Percentiles rank a stretch among this genome's conserved stretches.
These are phyloP conservation scores for Knoxdaviesia proteae DNA, from an alignment of 2,329 filamentous ascomycete species.

Conservation along the genomic window DNA sequence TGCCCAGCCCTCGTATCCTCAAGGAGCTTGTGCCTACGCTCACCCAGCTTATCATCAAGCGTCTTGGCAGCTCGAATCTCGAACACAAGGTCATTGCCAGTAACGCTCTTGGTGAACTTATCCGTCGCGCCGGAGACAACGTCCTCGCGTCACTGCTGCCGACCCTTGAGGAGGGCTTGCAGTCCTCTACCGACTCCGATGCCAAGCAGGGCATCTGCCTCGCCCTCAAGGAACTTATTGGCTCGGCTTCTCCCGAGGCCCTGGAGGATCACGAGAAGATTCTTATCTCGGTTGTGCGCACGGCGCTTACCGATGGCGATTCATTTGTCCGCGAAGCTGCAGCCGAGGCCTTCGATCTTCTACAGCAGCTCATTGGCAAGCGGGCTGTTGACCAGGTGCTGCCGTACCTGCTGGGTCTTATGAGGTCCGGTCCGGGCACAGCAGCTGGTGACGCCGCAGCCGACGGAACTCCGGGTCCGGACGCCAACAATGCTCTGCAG, in stretches of 20 bases:
- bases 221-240: slow-evolving; percentile 80
- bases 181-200: slow-evolving; percentile 74
- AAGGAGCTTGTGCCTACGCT: slow-evolving; percentile 92
- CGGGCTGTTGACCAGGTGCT: slow-evolving; percentile 87
- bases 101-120: slow-evolving; percentile 88
- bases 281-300: slow-evolving; percentile 81
- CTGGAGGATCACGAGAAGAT: slow-evolving; percentile 90
- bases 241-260: slow-evolving; percentile 69
- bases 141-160: slow-evolving; percentile 75
- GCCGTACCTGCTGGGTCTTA: slow-evolving; percentile 73
- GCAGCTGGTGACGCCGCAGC: too few species aligned
- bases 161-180: slow-evolving; percentile 77
- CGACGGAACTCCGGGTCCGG: slow-evolving; percentile 8
- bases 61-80: slow-evolving; percentile 87
- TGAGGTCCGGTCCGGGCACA: slow-evolving; percentile 48
- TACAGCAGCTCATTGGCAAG: slow-evolving; percentile 89
- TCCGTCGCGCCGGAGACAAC: slow-evolving; percentile 87
- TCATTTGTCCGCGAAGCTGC: slow-evolving; percentile 84
- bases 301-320: slow-evolving; percentile 76
- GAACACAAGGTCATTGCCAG: slow-evolving; percentile 98
- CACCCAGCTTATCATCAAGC: slow-evolving; percentile 82
- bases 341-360: slow-evolving; percentile 86
- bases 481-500: slow-evolving; percentile 80
- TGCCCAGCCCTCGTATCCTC: slow-evolving; percentile 75
- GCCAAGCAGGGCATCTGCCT: slow-evolving; percentile 95